These are phyloP conservation scores for Aspergillus fumigatiaffinis DNA, from an alignment of 2,329 filamentous ascomycete species.

Conservation along the genomic window DNA sequence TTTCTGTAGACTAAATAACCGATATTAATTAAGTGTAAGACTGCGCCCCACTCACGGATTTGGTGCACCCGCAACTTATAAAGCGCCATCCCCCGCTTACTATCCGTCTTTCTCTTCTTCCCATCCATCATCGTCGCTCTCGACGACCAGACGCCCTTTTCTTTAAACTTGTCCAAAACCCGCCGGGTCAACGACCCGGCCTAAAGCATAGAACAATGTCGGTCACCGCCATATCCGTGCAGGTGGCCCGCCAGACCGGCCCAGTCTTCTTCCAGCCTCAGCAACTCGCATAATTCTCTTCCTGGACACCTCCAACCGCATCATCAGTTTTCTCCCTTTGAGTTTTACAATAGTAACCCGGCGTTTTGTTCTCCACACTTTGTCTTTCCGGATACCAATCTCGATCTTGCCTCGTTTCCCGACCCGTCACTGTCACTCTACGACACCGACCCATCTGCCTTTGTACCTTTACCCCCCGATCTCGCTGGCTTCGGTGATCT, in stretches of 20 bases:
- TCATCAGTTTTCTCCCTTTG: constrained; percentile 2
- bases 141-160: background rate
- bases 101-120: background rate
- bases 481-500: background rate
- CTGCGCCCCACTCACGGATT: background rate
- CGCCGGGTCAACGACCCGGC: constrained; percentile 14
- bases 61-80: background rate
- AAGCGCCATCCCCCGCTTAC: constrained; percentile 1
- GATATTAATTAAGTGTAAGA: too few relatives aligned
- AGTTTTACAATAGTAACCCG: background rate
- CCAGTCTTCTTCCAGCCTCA: constrained; percentile 3
- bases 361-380: background rate
- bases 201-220: constrained; percentile 14
- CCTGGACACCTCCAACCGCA: background rate
- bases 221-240: constrained; percentile 5
- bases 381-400: background rate
- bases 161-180: constrained; percentile 1
- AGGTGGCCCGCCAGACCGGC: constrained; percentile 5
- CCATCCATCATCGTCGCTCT: background rate
- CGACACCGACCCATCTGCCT: background rate
- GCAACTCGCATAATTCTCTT: background rate
- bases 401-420: background rate
- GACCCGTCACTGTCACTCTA: background rate
- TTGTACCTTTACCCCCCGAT: background rate
- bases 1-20: background rate